Evolutionary conservation across 1,284 basidiomycete genomes (phyloP).

Genomic region (Ceratobasidium sp.): DNA sequence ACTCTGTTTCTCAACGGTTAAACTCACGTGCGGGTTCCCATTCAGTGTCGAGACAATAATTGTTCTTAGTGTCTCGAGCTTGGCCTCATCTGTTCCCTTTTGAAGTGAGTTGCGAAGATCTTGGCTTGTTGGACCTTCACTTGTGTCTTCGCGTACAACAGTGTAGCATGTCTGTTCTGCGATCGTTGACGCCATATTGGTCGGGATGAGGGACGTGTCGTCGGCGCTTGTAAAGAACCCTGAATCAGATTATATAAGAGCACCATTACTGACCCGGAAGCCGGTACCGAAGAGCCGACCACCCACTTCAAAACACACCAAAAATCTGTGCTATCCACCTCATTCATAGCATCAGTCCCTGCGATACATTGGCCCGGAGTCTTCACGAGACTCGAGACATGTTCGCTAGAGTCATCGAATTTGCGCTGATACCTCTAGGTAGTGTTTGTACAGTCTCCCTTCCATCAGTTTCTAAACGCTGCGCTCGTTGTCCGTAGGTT

Average conservation of each 20-base stretch:
- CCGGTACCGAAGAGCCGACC: too few relatives aligned
- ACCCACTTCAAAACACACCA: too few relatives aligned
- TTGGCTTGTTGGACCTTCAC: slow-evolving; percentile 81
- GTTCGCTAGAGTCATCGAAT: too few relatives aligned
- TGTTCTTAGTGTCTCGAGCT: slow-evolving; percentile 95
- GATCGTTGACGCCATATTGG: slow-evolving; percentile 29
- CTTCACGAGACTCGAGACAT: too few relatives aligned
- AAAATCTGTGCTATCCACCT: too few relatives aligned
- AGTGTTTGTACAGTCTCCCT: too few relatives aligned
- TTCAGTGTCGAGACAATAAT: slow-evolving; percentile 97
- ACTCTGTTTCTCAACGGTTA: slow-evolving; percentile 47
- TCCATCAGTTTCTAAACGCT: too few relatives aligned
- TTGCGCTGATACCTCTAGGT: too few relatives aligned
- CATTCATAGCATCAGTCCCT: too few relatives aligned
- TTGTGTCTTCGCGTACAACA: slow-evolving; percentile 82
- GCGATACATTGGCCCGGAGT: too few relatives aligned
- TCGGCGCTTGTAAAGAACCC: slow-evolving; percentile 18
- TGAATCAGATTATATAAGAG: background rate
- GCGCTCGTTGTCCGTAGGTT: too few relatives aligned
- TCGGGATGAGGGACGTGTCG: slow-evolving; percentile 34
- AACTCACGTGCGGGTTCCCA: slow-evolving; percentile 79
- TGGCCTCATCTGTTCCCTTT: slow-evolving; percentile 98
- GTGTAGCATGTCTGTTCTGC: slow-evolving; percentile 76
- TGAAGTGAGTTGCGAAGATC: slow-evolving; percentile 91
- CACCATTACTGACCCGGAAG: background rate